Evolutionary conservation across 1,284 basidiomycete genomes (phyloP), one percentile per base, ranked within the genome.

Genomic region (Rhizoctonia solani): DNA sequence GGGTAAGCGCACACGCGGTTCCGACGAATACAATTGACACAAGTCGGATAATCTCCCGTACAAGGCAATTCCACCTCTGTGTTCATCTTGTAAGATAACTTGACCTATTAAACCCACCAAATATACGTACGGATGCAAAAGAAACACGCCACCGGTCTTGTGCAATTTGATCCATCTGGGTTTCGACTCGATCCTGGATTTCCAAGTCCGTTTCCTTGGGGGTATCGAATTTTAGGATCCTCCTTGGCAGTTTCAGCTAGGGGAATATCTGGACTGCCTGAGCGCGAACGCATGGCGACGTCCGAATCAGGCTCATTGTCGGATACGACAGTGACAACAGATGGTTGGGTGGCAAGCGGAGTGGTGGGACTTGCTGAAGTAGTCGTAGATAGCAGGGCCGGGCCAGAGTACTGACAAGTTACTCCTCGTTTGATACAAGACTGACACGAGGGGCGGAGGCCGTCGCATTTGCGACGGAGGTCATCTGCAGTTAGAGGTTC

Each of bases 111-210:
- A 39, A 37, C 8, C 9, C 37, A n/a, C n/a, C n/a, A n/a, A n/a
- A 37, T 5, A 16, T 9, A 46, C 55, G 13, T 30, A 58, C 55
- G 37, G 13, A 58, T 58, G 41, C 55, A 58, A 41, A 58, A 58
- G 55, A 46, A 58, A 58, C 55, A 58, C n/a, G 55, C 55, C n/a
- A 58, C 55, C 13, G 55, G 55, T 21, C 55, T 39, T 5, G 55
- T 58, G 21, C 55, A 58, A 23, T 58, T 58, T 2, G 55, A 46
- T 8, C 55, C 55, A 46, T 58, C 55, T n/a, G 55, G 55, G 19
- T 58, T 58, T 8, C 55, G 39, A 4, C 41, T 58, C 19, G 55
- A 58, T 27, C 55, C 55, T 6, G 55, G 29, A n/a, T 58, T 39
- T 6, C 55, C 55, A 29, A 58, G 55, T 2, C 55, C 55, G 29